These are phyloP conservation scores for Lablab purpureus DNA, from an alignment of 306 rosid genomes.

Conservation along the genomic window DNA sequence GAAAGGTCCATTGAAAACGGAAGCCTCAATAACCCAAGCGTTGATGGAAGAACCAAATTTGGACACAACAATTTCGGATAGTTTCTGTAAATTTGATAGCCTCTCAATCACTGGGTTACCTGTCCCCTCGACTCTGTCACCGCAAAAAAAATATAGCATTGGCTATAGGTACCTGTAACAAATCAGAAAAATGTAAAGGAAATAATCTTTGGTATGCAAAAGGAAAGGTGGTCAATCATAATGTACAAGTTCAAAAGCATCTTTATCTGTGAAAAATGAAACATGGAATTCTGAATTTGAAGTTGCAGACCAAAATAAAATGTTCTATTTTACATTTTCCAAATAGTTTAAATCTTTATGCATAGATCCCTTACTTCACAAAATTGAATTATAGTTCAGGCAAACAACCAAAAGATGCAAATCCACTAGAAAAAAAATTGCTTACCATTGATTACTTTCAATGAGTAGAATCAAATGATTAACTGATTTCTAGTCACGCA, in stretches of 20 bases:
- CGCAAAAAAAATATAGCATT: constrained; percentile 78
- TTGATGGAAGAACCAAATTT: constrained; percentile 74
- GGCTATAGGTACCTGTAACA: constrained; percentile 66
- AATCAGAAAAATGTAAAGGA: constrained; percentile 17
- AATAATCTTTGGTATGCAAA: background rate
- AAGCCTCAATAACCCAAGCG: constrained; percentile 89
- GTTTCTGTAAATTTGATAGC: constrained; percentile 67
- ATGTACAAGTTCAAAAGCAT: background rate
- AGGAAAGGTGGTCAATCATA: background rate
- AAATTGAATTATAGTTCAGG: constrained; percentile 26
- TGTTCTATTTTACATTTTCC: constrained; percentile 11
- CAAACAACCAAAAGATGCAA: background rate
- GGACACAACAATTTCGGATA: constrained; percentile 75
- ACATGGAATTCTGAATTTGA: constrained; percentile 10
- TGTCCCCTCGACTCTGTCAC: constrained; percentile 80
- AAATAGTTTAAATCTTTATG: constrained; percentile 1
- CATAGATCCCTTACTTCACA: background rate
- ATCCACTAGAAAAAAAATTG: background rate
- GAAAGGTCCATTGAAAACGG: constrained; percentile 79
- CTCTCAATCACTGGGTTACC: constrained; percentile 80
- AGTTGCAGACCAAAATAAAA: background rate
- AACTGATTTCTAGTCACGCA: constrained; percentile 1
- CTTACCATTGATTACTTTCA: background rate
- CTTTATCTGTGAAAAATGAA: constrained; percentile 27
- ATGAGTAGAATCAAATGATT: background rate